Percentiles rank a stretch among this genome's conserved stretches.
Conservation (phyloP, 495 filamentous ascomycete species). For the Podospora sp. region DNA sequence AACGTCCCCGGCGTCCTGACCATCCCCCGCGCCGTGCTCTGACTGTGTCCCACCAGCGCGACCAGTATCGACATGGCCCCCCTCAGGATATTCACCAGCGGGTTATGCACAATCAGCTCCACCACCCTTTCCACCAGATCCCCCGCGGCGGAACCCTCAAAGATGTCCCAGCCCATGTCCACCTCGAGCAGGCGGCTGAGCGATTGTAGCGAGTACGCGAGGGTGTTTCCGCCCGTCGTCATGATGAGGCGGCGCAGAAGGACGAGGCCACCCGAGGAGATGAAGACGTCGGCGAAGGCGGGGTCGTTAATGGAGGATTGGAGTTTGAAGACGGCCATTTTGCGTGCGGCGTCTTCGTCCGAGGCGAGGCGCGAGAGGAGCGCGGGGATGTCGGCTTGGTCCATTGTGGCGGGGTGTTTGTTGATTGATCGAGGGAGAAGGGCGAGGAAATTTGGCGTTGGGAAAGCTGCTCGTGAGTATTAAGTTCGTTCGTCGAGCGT, state of each 20-base stretch:
- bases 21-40: constrained; percentile 48
- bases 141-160: constrained; percentile 51
- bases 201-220: constrained; percentile 91
- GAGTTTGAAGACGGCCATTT: constrained; percentile 98
- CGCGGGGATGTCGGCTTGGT: constrained; percentile 58
- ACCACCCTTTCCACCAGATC: constrained; percentile 74
- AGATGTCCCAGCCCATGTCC: constrained; percentile 94
- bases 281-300: constrained; percentile 95
- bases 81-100: constrained; percentile 93
- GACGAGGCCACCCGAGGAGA: constrained; percentile 79
- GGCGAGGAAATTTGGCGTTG: neutral
- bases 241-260: constrained; percentile 81
- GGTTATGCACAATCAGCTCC: constrained; percentile 91
- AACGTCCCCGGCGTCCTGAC: constrained; percentile 57
- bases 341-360: constrained; percentile 84
- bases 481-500: neutral
- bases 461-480: neutral
- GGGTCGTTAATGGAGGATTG: constrained; percentile 93
- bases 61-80: constrained; percentile 97
- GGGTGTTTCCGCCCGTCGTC: constrained; percentile 84
- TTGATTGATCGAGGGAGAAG: neutral
- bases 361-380: constrained; percentile 58
- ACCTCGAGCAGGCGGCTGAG: constrained; percentile 86
- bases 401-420: constrained; percentile 36
- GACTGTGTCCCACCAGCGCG: constrained; percentile 84